phyloP scores from a whole-genome alignment of 1,284 basidiomycete genomes.

The Leccinum fuscescens region DNA sequence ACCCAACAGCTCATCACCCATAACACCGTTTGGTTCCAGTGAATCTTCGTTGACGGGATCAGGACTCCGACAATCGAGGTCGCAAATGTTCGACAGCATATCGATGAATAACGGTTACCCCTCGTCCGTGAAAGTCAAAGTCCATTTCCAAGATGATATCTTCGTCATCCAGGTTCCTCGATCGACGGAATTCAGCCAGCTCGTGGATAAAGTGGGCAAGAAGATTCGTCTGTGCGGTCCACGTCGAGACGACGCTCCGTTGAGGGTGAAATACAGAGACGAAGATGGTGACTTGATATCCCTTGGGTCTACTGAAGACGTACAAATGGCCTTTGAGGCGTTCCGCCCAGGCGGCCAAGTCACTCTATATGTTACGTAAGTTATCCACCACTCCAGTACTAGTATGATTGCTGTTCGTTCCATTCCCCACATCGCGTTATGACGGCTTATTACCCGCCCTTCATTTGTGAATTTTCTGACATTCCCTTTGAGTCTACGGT shows the following conservation, averaged over 20 bases:
- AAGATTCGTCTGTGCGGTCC: slow-evolving; percentile 90
- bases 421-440: slow-evolving; percentile 7
- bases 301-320: slow-evolving; percentile 84
- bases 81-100: slow-evolving; percentile 49
- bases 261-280: slow-evolving; percentile 86
- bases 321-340: slow-evolving; percentile 86
- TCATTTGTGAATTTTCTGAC: slow-evolving; percentile 1
- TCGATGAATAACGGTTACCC: slow-evolving; percentile 28
- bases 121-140: slow-evolving; percentile 77
- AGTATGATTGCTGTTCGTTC: slow-evolving; percentile 1
- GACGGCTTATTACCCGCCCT: background rate
- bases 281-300: slow-evolving; percentile 90
- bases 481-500: slow-evolving; percentile 2
- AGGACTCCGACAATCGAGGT: slow-evolving; percentile 52
- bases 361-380: slow-evolving; percentile 68
- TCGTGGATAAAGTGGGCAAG: slow-evolving; percentile 87
- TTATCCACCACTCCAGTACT: background rate
- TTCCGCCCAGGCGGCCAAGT: slow-evolving; percentile 72
- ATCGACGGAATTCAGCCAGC: slow-evolving; percentile 71
- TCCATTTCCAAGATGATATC: slow-evolving; percentile 86
- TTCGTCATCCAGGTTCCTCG: slow-evolving; percentile 89
- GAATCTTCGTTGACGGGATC: slow-evolving; percentile 67
- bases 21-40: slow-evolving; percentile 83
- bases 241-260: slow-evolving; percentile 66
- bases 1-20: slow-evolving; percentile 75